A percentile compares a stretch with the other conserved stretches of the same genome.
phyloP scores from a whole-genome alignment of 2,329 filamentous ascomycete genomes.

The Cladophialophora immunda region DNA sequence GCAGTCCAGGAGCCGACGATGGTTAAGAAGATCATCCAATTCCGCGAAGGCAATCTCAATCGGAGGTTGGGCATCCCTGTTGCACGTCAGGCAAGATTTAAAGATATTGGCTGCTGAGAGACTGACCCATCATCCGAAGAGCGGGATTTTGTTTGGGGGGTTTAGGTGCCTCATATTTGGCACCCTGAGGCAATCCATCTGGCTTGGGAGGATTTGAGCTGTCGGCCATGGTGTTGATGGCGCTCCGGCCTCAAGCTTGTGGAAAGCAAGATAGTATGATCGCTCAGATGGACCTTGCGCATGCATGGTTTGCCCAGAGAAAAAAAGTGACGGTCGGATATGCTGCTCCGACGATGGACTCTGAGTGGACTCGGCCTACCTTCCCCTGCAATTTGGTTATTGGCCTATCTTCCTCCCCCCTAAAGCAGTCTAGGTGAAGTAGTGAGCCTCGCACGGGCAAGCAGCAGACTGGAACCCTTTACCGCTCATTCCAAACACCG shows the following conservation, averaged over 20 bases:
- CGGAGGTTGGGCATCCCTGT: slow-evolving; percentile 83
- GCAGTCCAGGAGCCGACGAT: slow-evolving; percentile 79
- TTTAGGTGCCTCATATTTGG: slow-evolving; percentile 52
- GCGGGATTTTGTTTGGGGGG: slow-evolving; percentile 71
- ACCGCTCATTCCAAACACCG: slow-evolving; percentile 6
- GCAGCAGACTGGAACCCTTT: background rate
- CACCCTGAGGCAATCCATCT: slow-evolving; percentile 40
- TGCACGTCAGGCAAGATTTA: slow-evolving; percentile 29
- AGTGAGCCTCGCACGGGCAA: too few species aligned
- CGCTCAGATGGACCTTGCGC: background rate
- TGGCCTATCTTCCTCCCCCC: background rate
- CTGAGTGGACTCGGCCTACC: slow-evolving; percentile 9
- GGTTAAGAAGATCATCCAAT: slow-evolving; percentile 95
- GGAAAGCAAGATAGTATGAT: background rate
- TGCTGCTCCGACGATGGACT: slow-evolving; percentile 6
- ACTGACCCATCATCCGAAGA: slow-evolving; percentile 72
- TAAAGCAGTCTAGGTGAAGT: background rate
- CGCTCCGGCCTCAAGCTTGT: background rate
- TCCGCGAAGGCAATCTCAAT: slow-evolving; percentile 86
- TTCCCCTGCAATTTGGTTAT: background rate
- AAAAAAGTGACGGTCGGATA: slow-evolving; percentile 23
- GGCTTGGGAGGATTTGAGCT: slow-evolving; percentile 42
- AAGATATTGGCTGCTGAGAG: background rate
- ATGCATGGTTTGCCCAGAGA: slow-evolving; percentile 1
- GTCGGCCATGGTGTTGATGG: slow-evolving; percentile 47